A percentile compares a stretch with the other conserved stretches of the same genome.
phyloP scores from a whole-genome alignment of 768 basidiomycete genomes.

The Holtermanniella nyarrowii region DNA sequence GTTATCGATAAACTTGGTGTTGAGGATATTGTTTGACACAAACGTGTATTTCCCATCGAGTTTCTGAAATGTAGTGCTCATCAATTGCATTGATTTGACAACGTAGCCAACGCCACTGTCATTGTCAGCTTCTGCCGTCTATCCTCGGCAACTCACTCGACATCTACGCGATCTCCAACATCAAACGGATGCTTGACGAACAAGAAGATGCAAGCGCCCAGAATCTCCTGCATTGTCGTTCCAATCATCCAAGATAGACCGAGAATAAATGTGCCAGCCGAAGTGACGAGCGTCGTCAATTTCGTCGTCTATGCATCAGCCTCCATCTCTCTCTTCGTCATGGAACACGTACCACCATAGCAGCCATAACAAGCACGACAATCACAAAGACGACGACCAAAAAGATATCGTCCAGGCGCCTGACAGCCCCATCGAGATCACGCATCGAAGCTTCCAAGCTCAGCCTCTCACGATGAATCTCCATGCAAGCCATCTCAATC shows the following conservation, averaged over 20 bases:
- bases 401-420: slow-evolving; percentile 68
- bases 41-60: slow-evolving; percentile 40
- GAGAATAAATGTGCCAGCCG: slow-evolving; percentile 57
- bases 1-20: slow-evolving; percentile 41
- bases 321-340: slow-evolving; percentile 12
- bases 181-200: slow-evolving; percentile 56
- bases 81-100: slow-evolving; percentile 76
- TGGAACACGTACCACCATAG: slow-evolving; percentile 53
- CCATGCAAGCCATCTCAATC: slow-evolving; percentile 54
- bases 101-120: slow-evolving; percentile 51
- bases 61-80: slow-evolving; percentile 48
- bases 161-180: slow-evolving; percentile 47
- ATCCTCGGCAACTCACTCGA: slow-evolving; percentile 35
- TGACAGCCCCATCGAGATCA: slow-evolving; percentile 80
- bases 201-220: slow-evolving; percentile 80
- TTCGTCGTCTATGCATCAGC: slow-evolving; percentile 52
- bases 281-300: slow-evolving; percentile 62
- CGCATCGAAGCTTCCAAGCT: slow-evolving; percentile 77
- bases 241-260: slow-evolving; percentile 78
- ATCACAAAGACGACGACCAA: slow-evolving; percentile 64
- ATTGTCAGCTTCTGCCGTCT: background rate
- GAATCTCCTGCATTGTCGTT: slow-evolving; percentile 61
- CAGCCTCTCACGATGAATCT: slow-evolving; percentile 74
- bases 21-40: slow-evolving; percentile 40
- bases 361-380: slow-evolving; percentile 68